phyloP scores from a whole-genome alignment of 495 filamentous ascomycete genomes.

The Tuber borchii region DNA sequence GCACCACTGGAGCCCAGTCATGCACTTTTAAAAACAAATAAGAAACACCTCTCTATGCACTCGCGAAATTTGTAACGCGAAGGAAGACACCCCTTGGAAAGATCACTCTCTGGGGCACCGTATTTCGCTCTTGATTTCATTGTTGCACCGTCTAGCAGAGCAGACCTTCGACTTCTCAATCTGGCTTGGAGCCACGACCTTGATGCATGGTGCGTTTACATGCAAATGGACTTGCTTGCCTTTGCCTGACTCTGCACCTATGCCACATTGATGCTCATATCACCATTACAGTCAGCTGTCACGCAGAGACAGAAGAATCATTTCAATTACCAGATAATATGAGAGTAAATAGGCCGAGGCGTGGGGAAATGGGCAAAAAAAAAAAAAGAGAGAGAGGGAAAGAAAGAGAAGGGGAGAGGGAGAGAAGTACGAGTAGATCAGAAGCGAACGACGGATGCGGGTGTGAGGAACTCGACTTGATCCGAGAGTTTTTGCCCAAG shows the following conservation, averaged over 20 bases:
- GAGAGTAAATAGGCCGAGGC: neutral
- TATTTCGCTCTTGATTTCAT: slow-evolving; percentile 12
- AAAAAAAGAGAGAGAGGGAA: neutral
- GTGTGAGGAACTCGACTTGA: neutral
- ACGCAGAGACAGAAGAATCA: neutral
- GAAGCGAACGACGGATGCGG: neutral
- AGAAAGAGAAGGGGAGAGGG: neutral
- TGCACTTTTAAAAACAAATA: slow-evolving; percentile 17
- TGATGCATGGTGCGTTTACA: slow-evolving; percentile 29
- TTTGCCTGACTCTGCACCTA: slow-evolving; percentile 34
- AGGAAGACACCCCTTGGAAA: slow-evolving; percentile 28
- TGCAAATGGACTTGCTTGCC: slow-evolving; percentile 25
- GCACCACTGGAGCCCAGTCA: neutral
- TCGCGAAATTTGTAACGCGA: slow-evolving; percentile 12
- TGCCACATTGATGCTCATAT: slow-evolving; percentile 35
- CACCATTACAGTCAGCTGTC: neutral
- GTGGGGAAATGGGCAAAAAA: neutral
- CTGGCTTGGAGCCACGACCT: slow-evolving; percentile 37
- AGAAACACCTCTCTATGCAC: slow-evolving; percentile 29
- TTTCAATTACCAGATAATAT: neutral
- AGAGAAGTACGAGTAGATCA: neutral
- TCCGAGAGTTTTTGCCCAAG: neutral
- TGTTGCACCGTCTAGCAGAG: slow-evolving; percentile 36
- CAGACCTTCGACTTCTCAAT: slow-evolving; percentile 36
- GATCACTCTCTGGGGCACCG: slow-evolving; percentile 8